Evolutionary conservation across 768 basidiomycete genomes (phyloP), one percentile per base, ranked within the genome.

Genomic region (Mycena filopes): DNA sequence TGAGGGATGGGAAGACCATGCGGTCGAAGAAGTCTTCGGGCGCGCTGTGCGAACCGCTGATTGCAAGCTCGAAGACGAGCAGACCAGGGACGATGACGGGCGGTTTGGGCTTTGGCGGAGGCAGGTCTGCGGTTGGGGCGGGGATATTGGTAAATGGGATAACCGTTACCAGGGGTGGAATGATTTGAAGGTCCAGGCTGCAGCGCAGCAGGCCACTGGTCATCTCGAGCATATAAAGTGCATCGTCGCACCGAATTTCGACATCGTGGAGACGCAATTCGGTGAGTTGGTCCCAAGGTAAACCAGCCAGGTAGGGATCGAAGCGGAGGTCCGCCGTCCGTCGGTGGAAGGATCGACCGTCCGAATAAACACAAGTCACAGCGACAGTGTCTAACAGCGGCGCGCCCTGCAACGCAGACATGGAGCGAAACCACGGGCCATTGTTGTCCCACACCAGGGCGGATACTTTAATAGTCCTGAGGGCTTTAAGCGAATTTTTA

Each of bases 401-500:
- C 0, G 68, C 68, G 12, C 68, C 68, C n/a, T 57, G 60, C 36
- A 69, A 31, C 10, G 50, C 59, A 15, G 68, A 61, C 68, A 69
- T 69, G 33, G 49, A 45, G 20, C 59, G 63, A 26, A 68, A 68
- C 67, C 67, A 68, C 4, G 48, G 20, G 1, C 45, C 61, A 0
- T 29, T 6, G 8, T 57, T 38, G 28, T 11, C 50, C 0, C 47
- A 40, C 6, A 61, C 18, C n/a, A 40, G 4, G 1, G 67, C 67
- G 16, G 16, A 18, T 11, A 68, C 25, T 6, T 36, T 60, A 46
- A 68, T 51, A 11, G 67, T 46, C 25, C 20, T 57, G 48, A 68
- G 16, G 2, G 36, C 31, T 48, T 57, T 61, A 12, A 68, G 23
- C 3, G 67, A 55, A 26, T 64, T 68, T 31, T 40, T 29, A 1